These are phyloP conservation scores for Ophiostoma sp. DNA, from an alignment of 2,329 filamentous ascomycete genomes.

Conservation along the genomic window DNA sequence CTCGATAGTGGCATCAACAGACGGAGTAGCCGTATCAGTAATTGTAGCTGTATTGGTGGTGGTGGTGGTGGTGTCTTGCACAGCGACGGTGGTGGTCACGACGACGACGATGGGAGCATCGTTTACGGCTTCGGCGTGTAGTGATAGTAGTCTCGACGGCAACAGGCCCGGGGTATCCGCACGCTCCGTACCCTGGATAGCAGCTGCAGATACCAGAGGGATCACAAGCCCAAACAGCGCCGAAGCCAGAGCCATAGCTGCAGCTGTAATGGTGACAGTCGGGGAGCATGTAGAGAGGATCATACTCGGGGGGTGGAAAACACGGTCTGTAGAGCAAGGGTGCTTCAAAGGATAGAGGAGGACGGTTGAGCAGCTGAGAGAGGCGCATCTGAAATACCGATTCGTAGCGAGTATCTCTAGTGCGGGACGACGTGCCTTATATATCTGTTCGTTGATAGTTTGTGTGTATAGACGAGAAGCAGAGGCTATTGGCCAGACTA, in stretches of 20 bases:
- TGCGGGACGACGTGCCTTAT: not conserved
- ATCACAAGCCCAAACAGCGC: not conserved
- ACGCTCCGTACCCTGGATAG: not conserved
- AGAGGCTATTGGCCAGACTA: too few species aligned
- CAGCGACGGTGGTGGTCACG: not conserved
- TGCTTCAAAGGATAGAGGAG: slow-evolving; percentile 18
- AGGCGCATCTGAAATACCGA: not conserved
- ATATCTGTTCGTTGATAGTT: not conserved
- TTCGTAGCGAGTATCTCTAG: not conserved
- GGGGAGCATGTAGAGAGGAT: not conserved
- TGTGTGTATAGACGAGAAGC: too few species aligned
- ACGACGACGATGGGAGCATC: slow-evolving; percentile 2
- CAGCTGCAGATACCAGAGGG: not conserved
- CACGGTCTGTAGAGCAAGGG: slow-evolving; percentile 10
- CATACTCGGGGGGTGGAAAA: not conserved
- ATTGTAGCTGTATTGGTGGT: not conserved
- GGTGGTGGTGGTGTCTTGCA: slow-evolving; percentile 15
- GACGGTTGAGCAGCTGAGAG: not conserved
- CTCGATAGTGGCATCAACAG: too few species aligned
- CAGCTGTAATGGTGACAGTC: not conserved
- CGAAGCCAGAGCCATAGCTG: not conserved
- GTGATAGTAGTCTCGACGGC: not conserved
- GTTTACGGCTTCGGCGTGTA: not conserved
- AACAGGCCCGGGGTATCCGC: not conserved
- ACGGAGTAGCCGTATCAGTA: too few species aligned